These are phyloP conservation scores for Phytophthora europaea DNA, from an alignment of 352 stramenopile species.

Conservation along the genomic window DNA sequence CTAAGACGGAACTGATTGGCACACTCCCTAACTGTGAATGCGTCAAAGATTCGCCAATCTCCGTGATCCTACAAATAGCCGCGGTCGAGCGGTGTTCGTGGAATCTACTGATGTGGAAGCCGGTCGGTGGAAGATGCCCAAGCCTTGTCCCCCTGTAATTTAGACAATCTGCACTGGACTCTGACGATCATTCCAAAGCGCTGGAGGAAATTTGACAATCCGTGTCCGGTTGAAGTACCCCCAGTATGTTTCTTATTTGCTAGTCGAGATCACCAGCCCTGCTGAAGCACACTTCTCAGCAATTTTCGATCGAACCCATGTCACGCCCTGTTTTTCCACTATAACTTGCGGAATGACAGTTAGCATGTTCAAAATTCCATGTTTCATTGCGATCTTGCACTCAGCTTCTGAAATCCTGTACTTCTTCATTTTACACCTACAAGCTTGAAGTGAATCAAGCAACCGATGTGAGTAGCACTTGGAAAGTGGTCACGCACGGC, in stretches of 20 bases:
- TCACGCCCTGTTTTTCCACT: constrained; percentile 10
- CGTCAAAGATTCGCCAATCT: not conserved
- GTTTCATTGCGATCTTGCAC: constrained; percentile 14
- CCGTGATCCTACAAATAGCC: too few relatives aligned
- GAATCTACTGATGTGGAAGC: too few relatives aligned
- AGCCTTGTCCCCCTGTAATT: too few relatives aligned
- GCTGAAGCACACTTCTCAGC: not conserved
- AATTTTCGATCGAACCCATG: not conserved
- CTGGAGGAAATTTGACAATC: constrained; percentile 1
- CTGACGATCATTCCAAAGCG: constrained; percentile 17
- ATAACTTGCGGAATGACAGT: constrained; percentile 10
- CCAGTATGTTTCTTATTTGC: constrained; percentile 15
- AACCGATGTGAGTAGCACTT: constrained; percentile 4
- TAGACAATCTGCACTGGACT: too few relatives aligned
- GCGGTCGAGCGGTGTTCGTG: too few relatives aligned
- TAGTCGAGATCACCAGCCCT: not conserved
- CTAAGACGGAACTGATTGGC: not conserved
- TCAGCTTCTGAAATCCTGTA: constrained; percentile 10
- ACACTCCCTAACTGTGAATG: not conserved
- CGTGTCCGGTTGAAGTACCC: constrained; percentile 4
- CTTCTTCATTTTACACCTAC: constrained; percentile 5
- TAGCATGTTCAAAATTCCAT: constrained; percentile 19
- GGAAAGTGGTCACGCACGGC: constrained; percentile 23
- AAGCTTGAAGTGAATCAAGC: constrained; percentile 36
- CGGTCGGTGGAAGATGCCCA: too few relatives aligned